Evolutionary conservation across 768 basidiomycete genomes (phyloP).

Genomic region (Punctularia strigosozonata): DNA sequence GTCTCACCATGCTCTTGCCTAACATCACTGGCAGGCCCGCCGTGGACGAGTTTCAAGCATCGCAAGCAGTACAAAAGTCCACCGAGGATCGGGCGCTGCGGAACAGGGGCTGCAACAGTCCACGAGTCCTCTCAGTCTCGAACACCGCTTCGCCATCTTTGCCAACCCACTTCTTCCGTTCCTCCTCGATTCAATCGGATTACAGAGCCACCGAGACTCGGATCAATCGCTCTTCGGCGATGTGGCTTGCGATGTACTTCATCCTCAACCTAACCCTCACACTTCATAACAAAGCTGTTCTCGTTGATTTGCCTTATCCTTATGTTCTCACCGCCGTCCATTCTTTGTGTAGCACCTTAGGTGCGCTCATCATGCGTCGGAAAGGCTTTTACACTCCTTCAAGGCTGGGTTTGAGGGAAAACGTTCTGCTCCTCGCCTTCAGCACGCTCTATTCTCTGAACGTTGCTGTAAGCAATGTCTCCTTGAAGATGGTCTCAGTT

Average conservation of each 20-base stretch:
- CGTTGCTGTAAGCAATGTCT: constrained; percentile 89
- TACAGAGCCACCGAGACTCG: no score
- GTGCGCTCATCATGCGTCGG: constrained; percentile 57
- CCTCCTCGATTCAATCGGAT: no score
- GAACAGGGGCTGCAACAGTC: no score
- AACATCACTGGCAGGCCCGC: no score
- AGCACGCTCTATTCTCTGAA: constrained; percentile 89
- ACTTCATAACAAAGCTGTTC: constrained; percentile 88
- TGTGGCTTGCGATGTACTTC: constrained; percentile 81
- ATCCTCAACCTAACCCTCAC: constrained; percentile 85
- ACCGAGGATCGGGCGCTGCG: no score
- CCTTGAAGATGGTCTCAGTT: constrained; percentile 78
- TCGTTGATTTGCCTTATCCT: constrained; percentile 89
- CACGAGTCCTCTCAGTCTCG: no score
- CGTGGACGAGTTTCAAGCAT: no score
- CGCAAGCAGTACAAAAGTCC: no score
- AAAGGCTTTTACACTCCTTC: constrained; percentile 48
- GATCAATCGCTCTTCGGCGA: constrained; percentile 12
- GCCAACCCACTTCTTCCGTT: no score
- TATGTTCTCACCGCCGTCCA: constrained; percentile 93
- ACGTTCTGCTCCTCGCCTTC: constrained; percentile 62
- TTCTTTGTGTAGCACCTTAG: constrained; percentile 74
- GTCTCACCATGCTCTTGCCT: no score
- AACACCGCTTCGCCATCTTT: no score
- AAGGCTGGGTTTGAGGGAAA: constrained; percentile 36